phyloP scores from a whole-genome alignment of 2,329 filamentous ascomycete species.

The Aspergillus floridensis region DNA sequence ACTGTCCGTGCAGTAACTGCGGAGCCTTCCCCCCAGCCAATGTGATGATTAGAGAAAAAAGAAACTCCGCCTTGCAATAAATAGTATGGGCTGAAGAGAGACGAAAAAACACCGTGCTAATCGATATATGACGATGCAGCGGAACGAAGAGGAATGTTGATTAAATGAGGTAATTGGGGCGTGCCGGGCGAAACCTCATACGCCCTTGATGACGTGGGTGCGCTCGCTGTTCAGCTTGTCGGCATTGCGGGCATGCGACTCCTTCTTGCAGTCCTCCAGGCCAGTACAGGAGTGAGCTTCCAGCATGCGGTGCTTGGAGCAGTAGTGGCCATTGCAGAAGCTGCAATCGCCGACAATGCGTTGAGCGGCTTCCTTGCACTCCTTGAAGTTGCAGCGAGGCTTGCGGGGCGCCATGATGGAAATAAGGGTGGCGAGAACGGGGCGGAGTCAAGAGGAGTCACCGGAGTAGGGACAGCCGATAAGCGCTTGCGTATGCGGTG shows the following conservation, averaged over 20 bases:
- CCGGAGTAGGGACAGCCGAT: constrained; percentile 14
- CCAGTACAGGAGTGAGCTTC: constrained; percentile 93
- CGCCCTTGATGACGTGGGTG: constrained; percentile 89
- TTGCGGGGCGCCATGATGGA: constrained; percentile 51
- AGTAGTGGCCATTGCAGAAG: constrained; percentile 92
- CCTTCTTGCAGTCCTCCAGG: constrained; percentile 96
- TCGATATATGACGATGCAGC: constrained; percentile 17
- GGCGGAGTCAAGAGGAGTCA: constrained; percentile 11
- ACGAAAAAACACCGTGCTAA: constrained; percentile 33
- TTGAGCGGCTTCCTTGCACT: constrained; percentile 83
- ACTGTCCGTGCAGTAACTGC: constrained; percentile 17
- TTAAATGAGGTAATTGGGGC: constrained; percentile 6
- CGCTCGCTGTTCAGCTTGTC: constrained; percentile 89
- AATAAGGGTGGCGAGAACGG: constrained; percentile 11
- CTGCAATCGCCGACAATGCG: constrained; percentile 94
- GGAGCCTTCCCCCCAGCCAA: constrained; percentile 8
- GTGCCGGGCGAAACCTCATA: constrained; percentile 51
- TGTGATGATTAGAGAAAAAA: constrained; percentile 1
- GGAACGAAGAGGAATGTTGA: constrained; percentile 17
- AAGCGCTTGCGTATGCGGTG: constrained; percentile 5
- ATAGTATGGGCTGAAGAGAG: constrained; percentile 1
- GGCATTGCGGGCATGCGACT: constrained; percentile 90
- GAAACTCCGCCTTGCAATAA: neutral
- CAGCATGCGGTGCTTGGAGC: constrained; percentile 87
- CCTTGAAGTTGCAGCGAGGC: constrained; percentile 79